Evolutionary conservation across 1,284 basidiomycete genomes (phyloP).

Genomic region (Jaminaea rosea): DNA sequence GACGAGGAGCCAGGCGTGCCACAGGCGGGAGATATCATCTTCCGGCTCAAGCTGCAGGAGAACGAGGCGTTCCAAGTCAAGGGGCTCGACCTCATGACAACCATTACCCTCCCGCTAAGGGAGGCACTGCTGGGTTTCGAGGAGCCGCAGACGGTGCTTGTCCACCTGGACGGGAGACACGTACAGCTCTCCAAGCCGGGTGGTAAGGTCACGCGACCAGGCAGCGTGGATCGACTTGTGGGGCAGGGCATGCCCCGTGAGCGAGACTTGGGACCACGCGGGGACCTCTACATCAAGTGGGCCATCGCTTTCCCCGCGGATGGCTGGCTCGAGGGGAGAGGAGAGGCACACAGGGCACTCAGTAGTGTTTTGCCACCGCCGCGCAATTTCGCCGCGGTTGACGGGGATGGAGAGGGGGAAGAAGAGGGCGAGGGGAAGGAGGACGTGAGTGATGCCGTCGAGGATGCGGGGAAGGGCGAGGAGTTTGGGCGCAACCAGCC

Average conservation of each 20-base stretch:
- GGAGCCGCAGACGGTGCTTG: slow-evolving; percentile 37
- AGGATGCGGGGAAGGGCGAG: background rate
- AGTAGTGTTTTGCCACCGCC: background rate
- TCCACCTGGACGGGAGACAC: slow-evolving; percentile 40
- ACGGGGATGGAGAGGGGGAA: background rate
- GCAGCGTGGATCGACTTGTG: slow-evolving; percentile 28
- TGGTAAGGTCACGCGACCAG: slow-evolving; percentile 28
- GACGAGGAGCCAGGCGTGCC: slow-evolving; percentile 58
- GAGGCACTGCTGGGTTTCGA: slow-evolving; percentile 38
- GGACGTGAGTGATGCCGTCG: background rate
- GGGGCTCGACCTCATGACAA: slow-evolving; percentile 66
- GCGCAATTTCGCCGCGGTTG: background rate
- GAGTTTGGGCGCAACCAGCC: background rate
- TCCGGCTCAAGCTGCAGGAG: slow-evolving; percentile 61
- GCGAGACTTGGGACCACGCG: slow-evolving; percentile 19
- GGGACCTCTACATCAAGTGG: slow-evolving; percentile 37
- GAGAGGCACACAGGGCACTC: background rate
- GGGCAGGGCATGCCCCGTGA: slow-evolving; percentile 42
- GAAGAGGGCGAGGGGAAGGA: too few relatives aligned
- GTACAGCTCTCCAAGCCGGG: slow-evolving; percentile 19
- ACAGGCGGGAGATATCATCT: slow-evolving; percentile 56
- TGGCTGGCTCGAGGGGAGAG: slow-evolving; percentile 11
- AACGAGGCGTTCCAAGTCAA: slow-evolving; percentile 74
- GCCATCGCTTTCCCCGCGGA: slow-evolving; percentile 40
- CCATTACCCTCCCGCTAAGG: slow-evolving; percentile 49